Conservation (phyloP, 495 filamentous ascomycete species). For the Neurospora pannonica region DNA sequence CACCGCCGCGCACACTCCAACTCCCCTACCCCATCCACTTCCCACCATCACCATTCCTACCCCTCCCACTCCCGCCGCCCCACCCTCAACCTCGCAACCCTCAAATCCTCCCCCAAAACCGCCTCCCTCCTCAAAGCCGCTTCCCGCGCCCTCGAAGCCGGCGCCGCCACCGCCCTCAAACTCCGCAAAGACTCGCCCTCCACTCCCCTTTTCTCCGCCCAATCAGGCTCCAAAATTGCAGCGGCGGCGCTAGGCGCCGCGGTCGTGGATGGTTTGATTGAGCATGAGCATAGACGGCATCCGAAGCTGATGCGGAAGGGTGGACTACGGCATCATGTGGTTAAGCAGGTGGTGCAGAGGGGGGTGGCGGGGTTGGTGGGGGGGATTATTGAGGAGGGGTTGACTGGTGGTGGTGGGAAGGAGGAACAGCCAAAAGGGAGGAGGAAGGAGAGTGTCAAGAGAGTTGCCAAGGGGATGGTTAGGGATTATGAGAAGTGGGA, state of each 20-base stretch:
- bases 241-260: constrained; percentile 22
- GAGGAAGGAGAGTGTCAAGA: constrained; percentile 1
- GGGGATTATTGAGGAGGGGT: not conserved
- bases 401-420: not conserved
- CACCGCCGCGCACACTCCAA: not conserved
- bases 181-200: constrained; percentile 11
- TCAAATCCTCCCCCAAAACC: constrained; percentile 2
- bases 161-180: constrained; percentile 20
- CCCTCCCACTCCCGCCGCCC: not conserved
- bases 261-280: constrained; percentile 20
- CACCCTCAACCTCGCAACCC: not conserved
- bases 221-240: constrained; percentile 17
- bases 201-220: constrained; percentile 16
- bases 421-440: too few species aligned
- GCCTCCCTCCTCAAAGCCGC: constrained; percentile 7
- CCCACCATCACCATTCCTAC: not conserved
- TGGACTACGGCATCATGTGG: constrained; percentile 16
- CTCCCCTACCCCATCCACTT: not conserved
- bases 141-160: constrained; percentile 16
- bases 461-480: constrained; percentile 1
- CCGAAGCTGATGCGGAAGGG: constrained; percentile 17
- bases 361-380: constrained; percentile 16
- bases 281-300: not conserved
- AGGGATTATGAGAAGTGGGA: not conserved
- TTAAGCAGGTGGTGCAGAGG: constrained; percentile 16